A percentile compares a stretch with the other conserved stretches of the same genome.
phyloP scores from a whole-genome alignment of 495 filamentous ascomycete species.

The Hypoxylon intermedium region DNA sequence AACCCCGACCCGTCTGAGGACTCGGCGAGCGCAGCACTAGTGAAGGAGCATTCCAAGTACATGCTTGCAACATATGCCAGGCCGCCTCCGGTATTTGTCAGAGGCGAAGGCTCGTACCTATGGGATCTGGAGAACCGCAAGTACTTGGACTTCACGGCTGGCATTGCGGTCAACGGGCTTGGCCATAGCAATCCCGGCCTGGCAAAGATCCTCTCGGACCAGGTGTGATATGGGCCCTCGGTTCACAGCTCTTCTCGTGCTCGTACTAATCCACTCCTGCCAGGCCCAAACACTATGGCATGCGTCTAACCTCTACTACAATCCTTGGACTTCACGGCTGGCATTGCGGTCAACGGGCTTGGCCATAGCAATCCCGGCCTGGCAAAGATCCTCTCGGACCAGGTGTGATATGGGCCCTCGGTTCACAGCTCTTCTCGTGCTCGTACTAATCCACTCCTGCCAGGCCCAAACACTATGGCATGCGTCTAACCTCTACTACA shows the following conservation, averaged over 20 bases:
- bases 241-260: neutral
- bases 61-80: conserved; percentile 97
- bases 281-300: too few species aligned
- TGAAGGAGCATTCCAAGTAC: conserved; percentile 75
- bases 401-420: conserved; percentile 59
- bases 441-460: conserved; percentile 6
- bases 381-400: conserved; percentile 69
- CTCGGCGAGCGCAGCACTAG: conserved; percentile 75
- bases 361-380: conserved; percentile 85
- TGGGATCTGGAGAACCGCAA: conserved; percentile 88
- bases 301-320: too few species aligned
- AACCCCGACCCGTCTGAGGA: conserved; percentile 80
- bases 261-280: conserved; percentile 6
- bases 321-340: conserved; percentile 91
- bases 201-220: conserved; percentile 69
- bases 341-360: conserved; percentile 92
- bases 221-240: conserved; percentile 57
- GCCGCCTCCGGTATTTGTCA: conserved; percentile 87
- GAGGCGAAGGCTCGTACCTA: conserved; percentile 82
- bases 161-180: conserved; percentile 92
- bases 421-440: neutral
- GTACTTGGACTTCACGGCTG: conserved; percentile 93
- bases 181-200: conserved; percentile 85
- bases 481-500: conserved; percentile 94
- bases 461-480: conserved; percentile 82